phyloP scores from a whole-genome alignment of 129 eudicot genomes.

The Ambrosia trifida region DNA sequence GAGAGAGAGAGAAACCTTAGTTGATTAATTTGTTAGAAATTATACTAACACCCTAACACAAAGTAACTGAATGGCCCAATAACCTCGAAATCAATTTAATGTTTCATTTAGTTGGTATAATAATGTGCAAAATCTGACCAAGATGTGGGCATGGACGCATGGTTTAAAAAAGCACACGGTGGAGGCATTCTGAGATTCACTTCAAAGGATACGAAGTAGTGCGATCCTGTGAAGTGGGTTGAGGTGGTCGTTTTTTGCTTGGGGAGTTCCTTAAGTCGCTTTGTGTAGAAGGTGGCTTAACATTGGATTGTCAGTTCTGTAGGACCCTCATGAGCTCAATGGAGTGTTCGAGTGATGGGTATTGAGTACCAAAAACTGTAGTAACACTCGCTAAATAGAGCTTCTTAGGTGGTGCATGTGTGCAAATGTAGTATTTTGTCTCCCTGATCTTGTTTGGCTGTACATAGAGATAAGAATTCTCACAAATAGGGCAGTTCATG shows the following conservation, averaged over 20 bases:
- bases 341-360: too few relatives aligned
- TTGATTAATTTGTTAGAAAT: too few relatives aligned
- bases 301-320: too few relatives aligned
- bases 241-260: background rate
- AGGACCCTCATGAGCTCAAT: too few relatives aligned
- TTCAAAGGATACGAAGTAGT: background rate
- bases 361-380: too few relatives aligned
- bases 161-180: background rate
- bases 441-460: too few relatives aligned
- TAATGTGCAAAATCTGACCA: background rate
- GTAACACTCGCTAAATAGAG: too few relatives aligned
- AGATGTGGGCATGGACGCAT: background rate
- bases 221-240: background rate
- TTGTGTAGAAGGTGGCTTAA: background rate
- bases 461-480: too few relatives aligned
- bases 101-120: background rate
- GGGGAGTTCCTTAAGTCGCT: background rate
- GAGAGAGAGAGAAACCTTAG: too few relatives aligned
- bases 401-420: too few relatives aligned
- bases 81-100: slow-evolving; percentile 3
- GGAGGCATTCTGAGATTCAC: background rate
- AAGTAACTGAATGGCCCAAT: background rate
- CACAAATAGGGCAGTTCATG: too few relatives aligned
- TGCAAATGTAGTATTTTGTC: too few relatives aligned
- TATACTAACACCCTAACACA: background rate